Conservation (phyloP, 495 filamentous ascomycete genomes). For the Aspergillus haitiensis region DNA sequence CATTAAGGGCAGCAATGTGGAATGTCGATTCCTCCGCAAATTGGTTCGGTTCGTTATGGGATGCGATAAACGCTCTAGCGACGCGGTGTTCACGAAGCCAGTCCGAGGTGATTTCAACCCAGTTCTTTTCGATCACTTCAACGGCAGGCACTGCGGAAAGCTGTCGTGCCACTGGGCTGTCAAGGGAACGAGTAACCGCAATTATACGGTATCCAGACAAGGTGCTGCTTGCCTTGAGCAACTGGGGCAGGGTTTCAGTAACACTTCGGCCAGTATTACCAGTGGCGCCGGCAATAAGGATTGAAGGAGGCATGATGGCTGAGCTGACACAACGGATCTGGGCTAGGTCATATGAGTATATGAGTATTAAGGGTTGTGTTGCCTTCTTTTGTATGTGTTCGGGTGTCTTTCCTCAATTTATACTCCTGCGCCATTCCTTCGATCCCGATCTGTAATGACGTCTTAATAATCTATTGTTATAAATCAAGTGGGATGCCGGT, state of each 20-base stretch:
- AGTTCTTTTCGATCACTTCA: slow-evolving; percentile 44
- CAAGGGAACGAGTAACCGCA: slow-evolving; percentile 39
- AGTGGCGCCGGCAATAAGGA: slow-evolving; percentile 37
- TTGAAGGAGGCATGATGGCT: no score
- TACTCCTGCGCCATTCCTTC: no score
- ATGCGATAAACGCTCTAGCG: slow-evolving; percentile 43
- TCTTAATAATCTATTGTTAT: no score
- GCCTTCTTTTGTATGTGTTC: no score
- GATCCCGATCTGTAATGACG: no score
- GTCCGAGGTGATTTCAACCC: slow-evolving; percentile 41
- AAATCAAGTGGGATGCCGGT: no score
- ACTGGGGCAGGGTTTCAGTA: slow-evolving; percentile 33
- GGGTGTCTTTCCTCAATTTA: no score
- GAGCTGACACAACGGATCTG: no score
- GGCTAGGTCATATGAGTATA: no score
- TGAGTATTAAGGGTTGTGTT: no score
- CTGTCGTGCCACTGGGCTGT: no score
- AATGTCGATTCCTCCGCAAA: slow-evolving; percentile 48
- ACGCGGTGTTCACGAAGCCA: slow-evolving; percentile 46
- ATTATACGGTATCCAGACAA: slow-evolving; percentile 36
- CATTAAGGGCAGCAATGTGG: slow-evolving; percentile 37
- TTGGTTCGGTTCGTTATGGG: slow-evolving; percentile 39
- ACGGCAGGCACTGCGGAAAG: slow-evolving; percentile 20
- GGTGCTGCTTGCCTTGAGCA: slow-evolving; percentile 30
- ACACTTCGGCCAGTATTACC: slow-evolving; percentile 42